phyloP scores from a whole-genome alignment of 208 protist genomes.

The Acanthamoeba lugdunensis region DNA sequence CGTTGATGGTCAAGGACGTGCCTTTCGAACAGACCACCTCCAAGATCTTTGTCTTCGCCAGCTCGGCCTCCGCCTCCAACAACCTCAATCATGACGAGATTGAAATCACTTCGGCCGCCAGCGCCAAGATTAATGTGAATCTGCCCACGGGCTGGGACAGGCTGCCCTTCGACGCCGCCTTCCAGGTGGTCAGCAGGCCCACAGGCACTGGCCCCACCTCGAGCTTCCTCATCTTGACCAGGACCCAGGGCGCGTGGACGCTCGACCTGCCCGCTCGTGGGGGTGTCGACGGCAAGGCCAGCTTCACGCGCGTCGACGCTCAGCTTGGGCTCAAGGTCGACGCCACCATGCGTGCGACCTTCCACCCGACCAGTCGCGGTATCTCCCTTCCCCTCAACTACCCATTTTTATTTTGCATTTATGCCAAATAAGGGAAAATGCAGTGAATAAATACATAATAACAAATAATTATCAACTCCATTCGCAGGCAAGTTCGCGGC shows the following conservation, averaged over 20 bases:
- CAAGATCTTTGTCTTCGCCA: background rate
- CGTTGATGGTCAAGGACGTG: background rate
- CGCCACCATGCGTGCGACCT: background rate
- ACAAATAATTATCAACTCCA: too few relatives aligned
- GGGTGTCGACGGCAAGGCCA: background rate
- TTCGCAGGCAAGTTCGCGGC: slow-evolving; percentile 23
- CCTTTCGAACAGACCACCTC: slow-evolving; percentile 52
- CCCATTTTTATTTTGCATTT: too few relatives aligned
- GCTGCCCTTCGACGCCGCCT: slow-evolving; percentile 39
- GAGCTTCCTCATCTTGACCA: slow-evolving; percentile 14
- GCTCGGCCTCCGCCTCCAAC: background rate
- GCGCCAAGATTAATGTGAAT: background rate
- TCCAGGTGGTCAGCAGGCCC: background rate
- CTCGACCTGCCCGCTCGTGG: background rate
- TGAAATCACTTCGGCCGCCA: background rate
- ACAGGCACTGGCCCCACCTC: background rate
- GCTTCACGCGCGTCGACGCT: background rate
- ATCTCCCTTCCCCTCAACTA: background rate
- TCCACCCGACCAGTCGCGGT: background rate
- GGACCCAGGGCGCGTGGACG: background rate
- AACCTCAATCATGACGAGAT: background rate
- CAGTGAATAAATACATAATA: background rate
- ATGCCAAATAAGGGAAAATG: too few relatives aligned
- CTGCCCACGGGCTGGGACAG: slow-evolving; percentile 2
- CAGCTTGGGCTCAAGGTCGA: slow-evolving; percentile 33